Evolutionary conservation across 2,329 filamentous ascomycete species (phyloP).

Genomic region (Ambrosiella beaveri): DNA sequence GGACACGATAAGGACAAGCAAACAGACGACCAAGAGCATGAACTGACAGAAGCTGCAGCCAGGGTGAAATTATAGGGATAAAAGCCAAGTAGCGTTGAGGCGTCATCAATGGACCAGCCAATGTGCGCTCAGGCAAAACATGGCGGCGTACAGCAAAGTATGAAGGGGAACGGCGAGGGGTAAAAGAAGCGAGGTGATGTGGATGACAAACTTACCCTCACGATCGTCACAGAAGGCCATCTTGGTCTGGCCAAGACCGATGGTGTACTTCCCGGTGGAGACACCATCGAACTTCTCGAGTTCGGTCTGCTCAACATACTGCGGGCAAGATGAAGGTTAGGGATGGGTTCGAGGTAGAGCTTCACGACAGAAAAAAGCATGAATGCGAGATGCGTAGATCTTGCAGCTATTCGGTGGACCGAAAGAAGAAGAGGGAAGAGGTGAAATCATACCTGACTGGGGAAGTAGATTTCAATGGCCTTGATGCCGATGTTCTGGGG

Average conservation of each 20-base stretch:
- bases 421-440: neutral
- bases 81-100: neutral
- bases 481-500: conserved; percentile 84
- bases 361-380: neutral
- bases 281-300: conserved; percentile 79
- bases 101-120: neutral
- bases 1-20: neutral
- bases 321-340: conserved; percentile 7
- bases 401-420: neutral
- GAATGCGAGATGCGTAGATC: neutral
- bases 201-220: conserved; percentile 43
- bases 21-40: neutral
- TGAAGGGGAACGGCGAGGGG: neutral
- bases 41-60: neutral
- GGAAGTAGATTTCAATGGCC: conserved; percentile 82
- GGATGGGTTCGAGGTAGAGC: neutral
- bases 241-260: conserved; percentile 77
- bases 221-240: conserved; percentile 87
- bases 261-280: conserved; percentile 70
- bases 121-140: neutral
- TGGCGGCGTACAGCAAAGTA: neutral
- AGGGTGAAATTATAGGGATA: neutral
- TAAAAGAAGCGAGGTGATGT: conserved; percentile 5
- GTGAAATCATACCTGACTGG: conserved; percentile 52
- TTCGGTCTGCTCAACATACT: conserved; percentile 74